Base-by-base conservation (phyloP, 345 rosid genomes). In the Eucalyptus sp. region DNA sequence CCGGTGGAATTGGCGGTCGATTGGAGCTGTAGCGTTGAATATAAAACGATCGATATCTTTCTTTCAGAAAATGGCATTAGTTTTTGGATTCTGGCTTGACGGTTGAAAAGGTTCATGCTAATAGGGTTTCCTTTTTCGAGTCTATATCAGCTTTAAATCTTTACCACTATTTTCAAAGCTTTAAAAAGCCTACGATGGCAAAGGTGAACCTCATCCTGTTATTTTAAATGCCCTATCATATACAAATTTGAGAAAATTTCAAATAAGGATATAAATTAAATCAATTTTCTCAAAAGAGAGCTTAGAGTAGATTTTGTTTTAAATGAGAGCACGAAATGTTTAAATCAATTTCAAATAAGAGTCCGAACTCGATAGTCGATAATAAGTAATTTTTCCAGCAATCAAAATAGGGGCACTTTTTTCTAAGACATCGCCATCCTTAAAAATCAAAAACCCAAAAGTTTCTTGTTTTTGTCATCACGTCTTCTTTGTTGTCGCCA, bases 291-390 rank as follows among this genome's bases (percentile, higher is more conserved):
- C 29, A 24, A 56, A 56, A 56, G 6, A 24, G 3, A 25, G 29
- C 6, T 24, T 20, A 20, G 10, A 52, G 10, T 20, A 52, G 2
- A 52, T 52, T 52, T 52, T 52, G 1, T 52, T 52, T 20, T 18
- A 52, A 52, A 52, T 52, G 20, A 7, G 0, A 52, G 10, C 10
- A 52, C 1, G 1, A 2, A 4, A 22, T 56, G 6, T 24, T 56
- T 25, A 22, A 56, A 24, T 56, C 3, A 56, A 56, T 56, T 22
- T 24, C 1, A 56, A 24, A 24, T 10, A 10, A 24, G 29, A 56
- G 62, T 13, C 1, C 10, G 13, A 10, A 56, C 13, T 56, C 6
- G 1, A 9, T 56, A 56, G 29, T 25, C 1, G 0, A 25, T 3
- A 56, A 10, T 24, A 22, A 10, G 5, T 56, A 10, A 56, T 24